phyloP scores from a whole-genome alignment of 441 rosid species.

The Euphorbia corollata region DNA sequence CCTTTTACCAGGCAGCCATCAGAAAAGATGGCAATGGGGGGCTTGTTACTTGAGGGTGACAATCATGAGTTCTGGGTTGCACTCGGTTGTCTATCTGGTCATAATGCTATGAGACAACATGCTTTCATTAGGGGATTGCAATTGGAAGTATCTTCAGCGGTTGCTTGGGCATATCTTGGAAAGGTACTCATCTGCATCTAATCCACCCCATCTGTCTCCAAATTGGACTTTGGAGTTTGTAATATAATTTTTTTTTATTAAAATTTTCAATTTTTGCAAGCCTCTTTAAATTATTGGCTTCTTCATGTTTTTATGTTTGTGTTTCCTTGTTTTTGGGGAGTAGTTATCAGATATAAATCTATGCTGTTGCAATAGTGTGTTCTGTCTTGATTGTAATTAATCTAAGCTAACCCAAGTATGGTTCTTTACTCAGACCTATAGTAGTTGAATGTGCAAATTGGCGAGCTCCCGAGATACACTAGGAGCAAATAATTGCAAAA shows the following conservation, averaged over 20 bases:
- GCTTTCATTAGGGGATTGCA: conserved; percentile 84
- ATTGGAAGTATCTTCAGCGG: conserved; percentile 70
- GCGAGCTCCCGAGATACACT: too few relatives aligned
- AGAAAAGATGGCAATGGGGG: conserved; percentile 90
- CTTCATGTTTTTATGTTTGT: conserved; percentile 5
- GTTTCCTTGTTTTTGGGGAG: conserved; percentile 1
- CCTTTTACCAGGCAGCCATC: conserved; percentile 65
- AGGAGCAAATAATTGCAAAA: too few relatives aligned
- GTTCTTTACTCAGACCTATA: not conserved
- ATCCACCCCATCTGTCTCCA: conserved; percentile 8
- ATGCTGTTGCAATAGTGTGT: not conserved
- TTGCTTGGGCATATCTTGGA: conserved; percentile 91
- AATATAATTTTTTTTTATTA: not conserved
- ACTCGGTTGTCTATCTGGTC: conserved; percentile 66
- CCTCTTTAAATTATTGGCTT: not conserved
- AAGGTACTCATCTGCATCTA: conserved; percentile 43
- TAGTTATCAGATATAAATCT: not conserved
- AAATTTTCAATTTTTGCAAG: not conserved
- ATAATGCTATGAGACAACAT: conserved; percentile 71
- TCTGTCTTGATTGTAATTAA: not conserved
- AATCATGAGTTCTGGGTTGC: conserved; percentile 82
- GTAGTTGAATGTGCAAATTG: too few relatives aligned
- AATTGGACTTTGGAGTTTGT: not conserved
- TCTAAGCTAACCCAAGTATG: not conserved
- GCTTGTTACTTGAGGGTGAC: conserved; percentile 72